Percentiles rank a stretch among this genome's conserved stretches.
phyloP scores from a whole-genome alignment of 805 yeast genomes.

The Ogataea nitratoaversa region DNA sequence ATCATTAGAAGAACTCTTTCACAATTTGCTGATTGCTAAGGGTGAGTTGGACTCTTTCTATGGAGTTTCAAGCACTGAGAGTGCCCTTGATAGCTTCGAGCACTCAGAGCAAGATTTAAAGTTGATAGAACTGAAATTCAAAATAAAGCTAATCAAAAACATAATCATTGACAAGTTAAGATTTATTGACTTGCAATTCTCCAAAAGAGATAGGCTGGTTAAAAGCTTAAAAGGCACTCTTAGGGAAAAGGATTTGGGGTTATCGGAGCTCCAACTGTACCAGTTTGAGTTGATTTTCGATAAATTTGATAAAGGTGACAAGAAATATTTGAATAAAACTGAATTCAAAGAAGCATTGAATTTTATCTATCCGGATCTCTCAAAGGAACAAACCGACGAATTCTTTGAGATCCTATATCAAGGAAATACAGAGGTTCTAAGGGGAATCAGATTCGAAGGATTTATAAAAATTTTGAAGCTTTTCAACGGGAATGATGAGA shows the following conservation, averaged over 20 bases:
- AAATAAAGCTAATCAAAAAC: constrained; percentile 33
- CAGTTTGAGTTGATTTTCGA: constrained; percentile 43
- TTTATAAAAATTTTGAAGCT: constrained; percentile 23
- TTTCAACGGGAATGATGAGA: constrained; percentile 11
- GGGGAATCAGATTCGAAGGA: constrained; percentile 27
- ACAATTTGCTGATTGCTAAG: constrained; percentile 16
- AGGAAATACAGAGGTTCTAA: constrained; percentile 15
- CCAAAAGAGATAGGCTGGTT: constrained; percentile 18
- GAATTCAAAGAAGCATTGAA: constrained; percentile 43
- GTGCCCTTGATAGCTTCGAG: constrained; percentile 13
- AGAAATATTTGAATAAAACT: constrained; percentile 33
- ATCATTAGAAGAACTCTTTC: constrained; percentile 29
- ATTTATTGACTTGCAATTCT: constrained; percentile 39
- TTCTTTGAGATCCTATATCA: constrained; percentile 32
- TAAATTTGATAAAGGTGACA: constrained; percentile 34
- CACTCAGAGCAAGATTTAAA: constrained; percentile 9
- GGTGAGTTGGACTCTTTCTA: constrained; percentile 12
- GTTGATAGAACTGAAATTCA: constrained; percentile 35
- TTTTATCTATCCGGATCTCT: constrained; percentile 36
- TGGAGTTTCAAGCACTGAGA: constrained; percentile 3
- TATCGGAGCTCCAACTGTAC: constrained; percentile 22
- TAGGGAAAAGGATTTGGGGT: constrained; percentile 1
- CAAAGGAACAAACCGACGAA: constrained; percentile 33
- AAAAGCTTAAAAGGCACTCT: constrained; percentile 12
- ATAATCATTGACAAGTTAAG: constrained; percentile 36